These are phyloP conservation scores for Rhodotorula sp. DNA, from an alignment of 1,284 basidiomycete species.

Conservation along the genomic window DNA sequence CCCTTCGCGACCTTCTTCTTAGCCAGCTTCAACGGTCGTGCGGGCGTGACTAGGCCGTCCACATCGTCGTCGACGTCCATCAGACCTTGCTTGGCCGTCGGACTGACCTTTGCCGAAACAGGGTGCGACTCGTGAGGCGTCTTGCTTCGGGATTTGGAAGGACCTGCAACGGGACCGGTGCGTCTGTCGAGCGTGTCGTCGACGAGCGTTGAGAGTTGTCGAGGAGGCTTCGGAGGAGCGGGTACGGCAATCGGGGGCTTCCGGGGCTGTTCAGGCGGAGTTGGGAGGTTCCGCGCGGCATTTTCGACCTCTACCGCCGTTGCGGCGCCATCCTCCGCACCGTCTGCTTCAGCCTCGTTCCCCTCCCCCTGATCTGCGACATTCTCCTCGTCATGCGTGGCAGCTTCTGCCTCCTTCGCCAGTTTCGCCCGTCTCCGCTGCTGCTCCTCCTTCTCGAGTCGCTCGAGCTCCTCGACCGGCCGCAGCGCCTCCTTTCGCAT, in stretches of 20 bases:
- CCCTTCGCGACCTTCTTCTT: not conserved
- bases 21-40: not conserved
- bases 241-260: no score
- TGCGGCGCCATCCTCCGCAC: not conserved
- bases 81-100: not conserved
- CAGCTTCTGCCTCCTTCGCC: not conserved
- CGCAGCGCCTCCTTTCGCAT: slow-evolving; percentile 19
- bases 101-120: not conserved
- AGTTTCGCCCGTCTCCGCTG: not conserved
- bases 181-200: not conserved
- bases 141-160: slow-evolving; percentile 47
- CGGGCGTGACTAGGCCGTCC: not conserved
- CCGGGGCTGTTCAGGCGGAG: no score
- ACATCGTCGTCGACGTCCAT: slow-evolving; percentile 3
- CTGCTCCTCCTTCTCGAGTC: slow-evolving; percentile 13
- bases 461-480: slow-evolving; percentile 19
- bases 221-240: no score
- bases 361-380: not conserved
- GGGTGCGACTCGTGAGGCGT: not conserved
- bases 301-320: not conserved
- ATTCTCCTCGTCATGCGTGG: no score
- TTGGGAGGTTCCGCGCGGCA: not conserved
- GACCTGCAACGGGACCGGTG: no score
- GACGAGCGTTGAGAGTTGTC: not conserved
- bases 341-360: not conserved